Evolutionary conservation across 148 eudicot species (phyloP), one percentile per base, ranked within the genome.

Genomic region (Tetragonia tetragonoides): DNA sequence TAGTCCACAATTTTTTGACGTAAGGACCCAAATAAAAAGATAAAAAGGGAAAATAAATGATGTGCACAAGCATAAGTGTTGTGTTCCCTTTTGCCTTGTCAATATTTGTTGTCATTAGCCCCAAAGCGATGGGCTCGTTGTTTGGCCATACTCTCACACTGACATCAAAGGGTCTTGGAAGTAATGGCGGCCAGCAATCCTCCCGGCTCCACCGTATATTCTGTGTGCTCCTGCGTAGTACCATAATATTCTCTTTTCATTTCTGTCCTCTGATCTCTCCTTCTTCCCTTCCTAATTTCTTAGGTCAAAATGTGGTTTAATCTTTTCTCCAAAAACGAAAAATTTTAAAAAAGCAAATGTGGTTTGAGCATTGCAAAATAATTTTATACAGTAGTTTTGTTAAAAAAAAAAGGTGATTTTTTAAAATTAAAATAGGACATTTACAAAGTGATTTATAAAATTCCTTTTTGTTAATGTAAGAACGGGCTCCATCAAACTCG

Each of bases 141-240:
- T 10, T 10, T 64, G 68, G 68, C 41, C 38, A 6, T 12, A 28
- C 38, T 21, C 24, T 15, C 8, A 60, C 8, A 46, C 34, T 69
- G 23, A 37, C 57, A 12, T 69, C 7, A 69, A 34, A 69, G 12
- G 44, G 54, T 44, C 44, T 23, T 74, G 60, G 76, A 39, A 73
- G n/a, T 34, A 49, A 49, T 64, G 24, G 64, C 44, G 70, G 70
- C 46, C n/a, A 44, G 44, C 6, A 64, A 44, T 75, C 68, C 70
- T 28, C 70, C 34, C 34, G 34, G 34, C 34, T 28, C 34, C 68
- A 15, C 51, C 77, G 64, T 62, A 75, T 75, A 65, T 63, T 63
- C 24, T 28, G 34, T 75, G 78, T 75, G 70, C 60, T 63, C 7
- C 16, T 49, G 18, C 47, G 34, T 75, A 34, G 61, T 39, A 1